phyloP scores from a whole-genome alignment of 139 green algal species.

The Chlamydomonas sp. region DNA sequence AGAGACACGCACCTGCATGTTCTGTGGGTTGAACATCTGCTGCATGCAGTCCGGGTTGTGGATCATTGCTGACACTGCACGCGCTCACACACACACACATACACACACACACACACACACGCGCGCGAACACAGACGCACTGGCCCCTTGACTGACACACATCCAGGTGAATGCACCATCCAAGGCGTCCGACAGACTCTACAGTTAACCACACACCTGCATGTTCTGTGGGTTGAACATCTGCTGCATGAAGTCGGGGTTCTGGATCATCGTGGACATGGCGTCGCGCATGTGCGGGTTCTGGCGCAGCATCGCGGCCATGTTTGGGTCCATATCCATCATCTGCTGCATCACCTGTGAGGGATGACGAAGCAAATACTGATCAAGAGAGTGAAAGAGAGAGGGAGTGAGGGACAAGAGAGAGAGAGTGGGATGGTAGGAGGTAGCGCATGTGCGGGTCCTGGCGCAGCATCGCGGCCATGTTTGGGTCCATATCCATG shows the following conservation, averaged over 20 bases:
- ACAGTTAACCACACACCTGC: background rate
- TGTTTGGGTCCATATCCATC: conserved; percentile 14
- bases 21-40: conserved; percentile 11
- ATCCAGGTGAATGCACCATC: no score
- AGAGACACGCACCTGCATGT: background rate
- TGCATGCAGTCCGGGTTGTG: conserved; percentile 9
- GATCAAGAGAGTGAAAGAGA: no score
- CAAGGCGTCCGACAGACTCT: no score
- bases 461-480: conserved; percentile 63
- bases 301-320: background rate
- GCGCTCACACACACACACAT: no score
- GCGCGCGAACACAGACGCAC: no score
- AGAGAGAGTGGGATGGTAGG: no score
- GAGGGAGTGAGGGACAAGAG: no score
- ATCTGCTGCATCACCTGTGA: conserved; percentile 33
- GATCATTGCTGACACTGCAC: conserved; percentile 3
- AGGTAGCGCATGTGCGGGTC: conserved; percentile 28
- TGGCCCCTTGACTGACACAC: no score
- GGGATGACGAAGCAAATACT: no score
- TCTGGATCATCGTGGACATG: conserved; percentile 8
- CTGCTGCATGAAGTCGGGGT: conserved; percentile 12
- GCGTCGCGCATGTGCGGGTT: background rate
- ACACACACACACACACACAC: no score
- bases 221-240: conserved; percentile 9
- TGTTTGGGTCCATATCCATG: conserved; percentile 66